Conservation (phyloP, 108 stramenopile species). For the Phaeodactylum tricornutum region DNA sequence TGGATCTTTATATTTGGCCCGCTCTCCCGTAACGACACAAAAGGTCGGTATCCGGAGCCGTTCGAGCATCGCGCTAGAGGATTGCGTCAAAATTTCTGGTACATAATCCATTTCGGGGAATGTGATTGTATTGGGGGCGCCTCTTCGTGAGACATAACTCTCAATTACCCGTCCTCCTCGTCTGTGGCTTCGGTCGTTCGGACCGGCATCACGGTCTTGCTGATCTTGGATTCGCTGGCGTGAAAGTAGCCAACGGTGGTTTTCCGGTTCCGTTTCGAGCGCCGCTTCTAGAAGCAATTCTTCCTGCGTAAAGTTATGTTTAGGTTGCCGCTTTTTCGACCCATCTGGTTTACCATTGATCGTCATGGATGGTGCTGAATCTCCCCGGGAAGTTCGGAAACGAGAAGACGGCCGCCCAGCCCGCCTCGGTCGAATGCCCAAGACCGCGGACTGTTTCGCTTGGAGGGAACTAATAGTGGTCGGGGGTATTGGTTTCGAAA, state of each 20-base stretch:
- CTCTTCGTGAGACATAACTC: slow-evolving; percentile 54
- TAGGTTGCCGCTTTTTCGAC: slow-evolving; percentile 11
- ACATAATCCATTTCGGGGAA: slow-evolving; percentile 81
- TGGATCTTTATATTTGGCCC: slow-evolving; percentile 65
- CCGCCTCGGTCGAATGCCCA: too few relatives aligned
- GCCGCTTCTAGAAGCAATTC: slow-evolving; percentile 75
- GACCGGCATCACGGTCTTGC: slow-evolving; percentile 6
- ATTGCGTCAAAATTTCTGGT: slow-evolving; percentile 51
- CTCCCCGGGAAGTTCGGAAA: too few relatives aligned
- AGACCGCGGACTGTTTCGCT: too few relatives aligned
- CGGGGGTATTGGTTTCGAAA: too few relatives aligned
- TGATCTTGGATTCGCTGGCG: slow-evolving; percentile 51
- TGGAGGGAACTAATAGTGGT: too few relatives aligned
- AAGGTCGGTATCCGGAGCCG: background rate
- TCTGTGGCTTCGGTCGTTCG: slow-evolving; percentile 7
- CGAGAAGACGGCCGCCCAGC: too few relatives aligned
- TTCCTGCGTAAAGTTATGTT: slow-evolving; percentile 60
- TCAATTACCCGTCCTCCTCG: slow-evolving; percentile 27
- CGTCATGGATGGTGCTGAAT: slow-evolving; percentile 4
- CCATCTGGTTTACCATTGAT: slow-evolving; percentile 10
- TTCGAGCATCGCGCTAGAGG: slow-evolving; percentile 4
- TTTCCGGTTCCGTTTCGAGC: slow-evolving; percentile 59
- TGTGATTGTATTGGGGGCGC: slow-evolving; percentile 59
- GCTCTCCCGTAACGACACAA: slow-evolving; percentile 74
- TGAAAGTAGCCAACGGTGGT: slow-evolving; percentile 59